Evolutionary conservation across 2,329 filamentous ascomycete genomes (phyloP).

Genomic region (Cladosporium sp.): DNA sequence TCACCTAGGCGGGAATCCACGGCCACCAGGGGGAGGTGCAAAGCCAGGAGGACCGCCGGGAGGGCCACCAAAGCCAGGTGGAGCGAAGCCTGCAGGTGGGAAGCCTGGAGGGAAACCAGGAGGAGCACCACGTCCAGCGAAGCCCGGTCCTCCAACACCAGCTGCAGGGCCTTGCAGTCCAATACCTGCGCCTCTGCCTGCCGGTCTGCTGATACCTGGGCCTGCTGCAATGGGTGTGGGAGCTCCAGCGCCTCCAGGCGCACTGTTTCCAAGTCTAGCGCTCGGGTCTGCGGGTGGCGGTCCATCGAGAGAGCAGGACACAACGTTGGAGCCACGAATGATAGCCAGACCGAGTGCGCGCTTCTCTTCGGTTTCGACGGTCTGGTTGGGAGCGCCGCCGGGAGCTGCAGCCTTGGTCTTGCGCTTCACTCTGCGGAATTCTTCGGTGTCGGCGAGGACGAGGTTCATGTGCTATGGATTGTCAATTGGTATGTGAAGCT

Average conservation of each 20-base stretch:
- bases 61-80: conserved; percentile 41
- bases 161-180: conserved; percentile 86
- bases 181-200: conserved; percentile 75
- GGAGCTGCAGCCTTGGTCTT: conserved; percentile 64
- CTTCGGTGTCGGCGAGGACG: conserved; percentile 96
- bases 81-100: conserved; percentile 37
- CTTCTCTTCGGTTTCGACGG: conserved; percentile 92
- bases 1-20: conserved; percentile 34
- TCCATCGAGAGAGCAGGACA: conserved; percentile 92
- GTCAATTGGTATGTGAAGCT: background rate
- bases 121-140: conserved; percentile 55
- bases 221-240: conserved; percentile 75
- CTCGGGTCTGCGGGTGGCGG: conserved; percentile 93
- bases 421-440: conserved; percentile 85
- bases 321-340: conserved; percentile 89
- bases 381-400: conserved; percentile 52
- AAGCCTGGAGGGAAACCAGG: conserved; percentile 41
- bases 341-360: conserved; percentile 94
- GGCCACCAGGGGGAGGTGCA: conserved; percentile 53
- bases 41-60: conserved; percentile 28
- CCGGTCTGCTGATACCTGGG: conserved; percentile 86
- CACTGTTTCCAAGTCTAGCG: conserved; percentile 78
- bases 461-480: conserved; percentile 89
- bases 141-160: conserved; percentile 79
- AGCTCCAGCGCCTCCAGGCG: conserved; percentile 57